Conservation (phyloP, 2,329 filamentous ascomycete genomes). For the Diaporthe batatas region DNA sequence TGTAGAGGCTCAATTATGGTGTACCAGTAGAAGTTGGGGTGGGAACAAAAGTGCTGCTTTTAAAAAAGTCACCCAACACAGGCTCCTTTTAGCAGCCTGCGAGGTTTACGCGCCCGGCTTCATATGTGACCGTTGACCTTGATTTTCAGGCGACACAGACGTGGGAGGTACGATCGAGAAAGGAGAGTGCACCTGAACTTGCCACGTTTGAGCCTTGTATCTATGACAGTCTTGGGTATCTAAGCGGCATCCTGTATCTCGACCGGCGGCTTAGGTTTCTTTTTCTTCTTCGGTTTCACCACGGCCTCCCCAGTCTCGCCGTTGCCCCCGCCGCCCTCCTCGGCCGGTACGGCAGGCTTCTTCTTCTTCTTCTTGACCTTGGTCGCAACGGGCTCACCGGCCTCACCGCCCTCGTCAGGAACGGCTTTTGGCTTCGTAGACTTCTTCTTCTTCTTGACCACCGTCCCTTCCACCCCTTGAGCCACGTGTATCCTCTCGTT, state of each 20-base stretch:
- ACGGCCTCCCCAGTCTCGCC: conserved; percentile 37
- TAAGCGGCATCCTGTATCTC: conserved; percentile 43
- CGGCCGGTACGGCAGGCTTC: conserved; percentile 42
- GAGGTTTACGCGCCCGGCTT: background rate
- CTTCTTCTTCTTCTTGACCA: conserved; percentile 78
- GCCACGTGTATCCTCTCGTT: conserved; percentile 81
- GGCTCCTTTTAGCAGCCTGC: background rate
- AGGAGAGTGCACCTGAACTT: background rate
- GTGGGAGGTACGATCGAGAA: background rate
- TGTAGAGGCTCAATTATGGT: background rate
- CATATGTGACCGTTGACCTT: too few relatives aligned
- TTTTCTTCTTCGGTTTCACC: conserved; percentile 50
- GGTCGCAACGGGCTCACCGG: conserved; percentile 53
- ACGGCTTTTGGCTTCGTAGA: conserved; percentile 59
- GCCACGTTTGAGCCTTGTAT: background rate
- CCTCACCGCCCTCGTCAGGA: conserved; percentile 41
- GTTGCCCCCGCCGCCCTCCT: conserved; percentile 33
- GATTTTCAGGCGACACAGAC: background rate
- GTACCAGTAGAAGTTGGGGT: background rate
- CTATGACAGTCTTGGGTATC: conserved; percentile 27
- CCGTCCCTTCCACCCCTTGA: conserved; percentile 76
- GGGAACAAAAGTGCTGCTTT: background rate
- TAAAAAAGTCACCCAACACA: background rate
- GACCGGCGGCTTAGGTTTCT: conserved; percentile 44
- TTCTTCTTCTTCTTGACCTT: conserved; percentile 66